phyloP scores from a whole-genome alignment of 2,329 filamentous ascomycete genomes.

The Monosporascus sp. region DNA sequence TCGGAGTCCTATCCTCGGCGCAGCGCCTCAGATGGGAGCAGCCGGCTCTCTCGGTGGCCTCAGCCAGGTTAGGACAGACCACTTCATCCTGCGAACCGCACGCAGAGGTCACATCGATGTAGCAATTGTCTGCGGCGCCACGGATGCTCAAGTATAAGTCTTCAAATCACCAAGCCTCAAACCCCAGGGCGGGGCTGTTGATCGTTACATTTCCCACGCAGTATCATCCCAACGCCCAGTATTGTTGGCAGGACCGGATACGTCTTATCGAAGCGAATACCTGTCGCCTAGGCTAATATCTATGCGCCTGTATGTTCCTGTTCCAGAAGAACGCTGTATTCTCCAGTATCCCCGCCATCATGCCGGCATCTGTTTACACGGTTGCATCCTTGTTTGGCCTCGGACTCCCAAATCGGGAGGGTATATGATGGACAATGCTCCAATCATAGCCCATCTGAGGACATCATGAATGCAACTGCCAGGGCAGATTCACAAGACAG shows the following conservation, averaged over 20 bases:
- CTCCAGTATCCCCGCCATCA: too few species aligned
- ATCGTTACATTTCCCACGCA: constrained; percentile 1
- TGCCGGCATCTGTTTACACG: too few species aligned
- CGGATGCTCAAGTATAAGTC: neutral
- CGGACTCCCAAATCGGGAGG: too few species aligned
- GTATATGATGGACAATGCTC: too few species aligned
- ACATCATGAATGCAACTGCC: too few species aligned
- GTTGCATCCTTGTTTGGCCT: too few species aligned
- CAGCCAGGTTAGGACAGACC: neutral
- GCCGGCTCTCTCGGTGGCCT: neutral
- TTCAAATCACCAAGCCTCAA: neutral
- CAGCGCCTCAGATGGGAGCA: constrained; percentile 1
- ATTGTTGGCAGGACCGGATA: neutral
- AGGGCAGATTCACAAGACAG: too few species aligned
- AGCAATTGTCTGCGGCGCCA: constrained; percentile 1
- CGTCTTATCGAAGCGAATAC: neutral
- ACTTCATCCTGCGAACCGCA: neutral
- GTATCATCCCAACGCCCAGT: constrained; percentile 1
- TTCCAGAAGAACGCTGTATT: too few species aligned
- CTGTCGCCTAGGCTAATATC: neutral
- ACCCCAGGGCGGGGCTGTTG: neutral
- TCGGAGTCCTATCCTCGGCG: neutral
- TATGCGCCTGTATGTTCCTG: too few species aligned
- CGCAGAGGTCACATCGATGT: constrained; percentile 1
- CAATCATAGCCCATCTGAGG: too few species aligned